Base-by-base conservation (phyloP, 768 basidiomycete species). In the Mrakia gelida region DNA sequence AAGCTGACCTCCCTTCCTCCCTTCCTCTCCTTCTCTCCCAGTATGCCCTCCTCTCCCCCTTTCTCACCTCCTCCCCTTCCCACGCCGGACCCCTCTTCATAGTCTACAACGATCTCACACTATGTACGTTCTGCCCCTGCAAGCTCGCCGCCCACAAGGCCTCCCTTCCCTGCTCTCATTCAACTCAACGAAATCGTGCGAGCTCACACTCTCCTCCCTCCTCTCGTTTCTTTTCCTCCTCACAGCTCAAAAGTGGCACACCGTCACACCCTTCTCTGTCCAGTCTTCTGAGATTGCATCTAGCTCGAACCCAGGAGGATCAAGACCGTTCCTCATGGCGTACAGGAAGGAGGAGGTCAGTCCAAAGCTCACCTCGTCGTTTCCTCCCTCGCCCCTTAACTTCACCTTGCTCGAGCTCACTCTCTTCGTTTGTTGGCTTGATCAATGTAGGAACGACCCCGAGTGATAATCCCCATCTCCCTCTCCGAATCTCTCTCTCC, bases 171-270 rank as follows among this genome's bases (percentile, higher is more conserved):
- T 38, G 38, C 38, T 38, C 38, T 38, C 38, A 3, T 38, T 38
- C 38, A 15, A 6, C 30, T 45, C 34, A 16, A n/a, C 38, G 18
- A 49, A 21, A 34, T 41, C 23, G 59, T 28, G 23, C 41, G 10
- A 7, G 18, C 59, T 7, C 23, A 16, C 30, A 1, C 16, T n/a
- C 21, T 15, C 71, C 41, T 28, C 15, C 61, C 41, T 16, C 1
- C 18, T 11, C n/a, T 18, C 76, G 4, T 26, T 11, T 18, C 4
- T 38, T 30, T 28, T 34, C 38, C 62, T 63, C 28, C 28, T 43
- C 28, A 2, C 59, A 79, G 78, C 78, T 45, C 78, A 79, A 49
- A 79, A 79, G 71, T 79, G 78, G 78, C 41, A 41, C 32, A 32
- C 56, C 11, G 78, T 79, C 21, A 63, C 74, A 13, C 77, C 77